Base-by-base conservation (phyloP, 2,329 filamentous ascomycete genomes). In the Cytospora piceae region DNA sequence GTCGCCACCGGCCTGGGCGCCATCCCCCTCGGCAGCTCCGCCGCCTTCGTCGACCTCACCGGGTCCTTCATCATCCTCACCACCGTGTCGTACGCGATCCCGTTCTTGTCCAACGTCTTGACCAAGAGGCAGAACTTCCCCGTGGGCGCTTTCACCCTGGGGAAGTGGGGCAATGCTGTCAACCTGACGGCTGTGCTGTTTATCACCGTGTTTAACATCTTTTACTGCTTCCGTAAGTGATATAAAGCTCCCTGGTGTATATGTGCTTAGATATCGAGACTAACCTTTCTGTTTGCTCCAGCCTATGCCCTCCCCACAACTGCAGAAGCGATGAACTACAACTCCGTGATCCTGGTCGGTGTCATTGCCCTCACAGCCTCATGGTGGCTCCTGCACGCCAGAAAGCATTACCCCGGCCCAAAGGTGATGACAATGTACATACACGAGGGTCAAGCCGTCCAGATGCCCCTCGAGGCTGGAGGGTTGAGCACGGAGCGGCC, bases 1-100 rank as follows among this genome's bases (percentile, higher is more conserved):
- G 62, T 87, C 2, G 79, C 82, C 59, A 85, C 84, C 1, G 79
- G 80, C 39, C 78, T 87, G 12, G 85, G 84, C 12, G 84, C 83
- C 63, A 86, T 87, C 68, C 83, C 85, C 31, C 77, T 86, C 12
- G 84, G 84, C 52, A 84, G 80, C 60, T 74, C 75, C 4, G 83
- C 82, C 6, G 85, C 84, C 2, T 87, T 87, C 74, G 79, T 81
- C 69, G 83, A 84, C 69, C 80, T 87, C 49, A 81, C 85, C 3
- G 84, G 85, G 27, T 85, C 82, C 46, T 87, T 86, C 73, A 83
- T 86, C 65, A 82, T 86, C 67, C 76, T 87, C 39, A 85, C 82
- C 15, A 82, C 81, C 37, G 76, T 83, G 9, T 86, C 84, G 0
- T 87, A 87, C 69, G 81, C 82, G 17, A 78, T 81, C 58, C 77